phyloP scores from a whole-genome alignment of 2,329 filamentous ascomycete genomes.

The Lasiodiplodia theobromae region DNA sequence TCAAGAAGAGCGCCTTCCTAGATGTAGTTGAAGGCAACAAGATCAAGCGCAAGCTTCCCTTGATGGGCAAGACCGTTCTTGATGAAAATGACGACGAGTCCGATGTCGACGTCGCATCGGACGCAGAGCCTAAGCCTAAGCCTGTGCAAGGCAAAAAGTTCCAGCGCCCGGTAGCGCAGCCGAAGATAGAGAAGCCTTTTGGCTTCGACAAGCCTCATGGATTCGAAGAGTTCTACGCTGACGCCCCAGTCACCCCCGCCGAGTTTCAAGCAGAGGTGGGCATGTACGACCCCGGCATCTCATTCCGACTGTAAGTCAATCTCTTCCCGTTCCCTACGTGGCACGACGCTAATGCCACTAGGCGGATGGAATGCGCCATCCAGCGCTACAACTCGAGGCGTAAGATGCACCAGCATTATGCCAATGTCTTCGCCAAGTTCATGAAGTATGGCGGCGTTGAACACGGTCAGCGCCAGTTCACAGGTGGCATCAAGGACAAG shows the following conservation, averaged over 20 bases:
- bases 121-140: neutral
- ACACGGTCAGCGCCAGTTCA: conserved; percentile 66
- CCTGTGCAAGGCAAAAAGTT: conserved; percentile 28
- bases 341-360: neutral
- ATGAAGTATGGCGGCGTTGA: conserved; percentile 84
- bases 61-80: conserved; percentile 42
- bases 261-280: conserved; percentile 71
- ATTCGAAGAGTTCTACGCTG: conserved; percentile 75
- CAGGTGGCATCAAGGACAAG: conserved; percentile 64
- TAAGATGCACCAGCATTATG: conserved; percentile 70
- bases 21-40: conserved; percentile 52
- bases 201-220: conserved; percentile 48
- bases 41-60: conserved; percentile 52
- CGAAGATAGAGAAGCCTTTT: conserved; percentile 11
- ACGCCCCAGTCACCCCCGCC: conserved; percentile 76
- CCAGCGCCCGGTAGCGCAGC: conserved; percentile 32
- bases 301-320: conserved; percentile 53
- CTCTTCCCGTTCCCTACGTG: neutral
- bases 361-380: conserved; percentile 83
- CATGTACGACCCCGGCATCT: conserved; percentile 67
- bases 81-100: conserved; percentile 34
- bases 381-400: conserved; percentile 80
- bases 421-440: conserved; percentile 77
- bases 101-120: conserved; percentile 30
- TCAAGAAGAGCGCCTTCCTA: conserved; percentile 51